phyloP scores from a whole-genome alignment of 352 stramenopile species.

The Phytophthora brassicae region DNA sequence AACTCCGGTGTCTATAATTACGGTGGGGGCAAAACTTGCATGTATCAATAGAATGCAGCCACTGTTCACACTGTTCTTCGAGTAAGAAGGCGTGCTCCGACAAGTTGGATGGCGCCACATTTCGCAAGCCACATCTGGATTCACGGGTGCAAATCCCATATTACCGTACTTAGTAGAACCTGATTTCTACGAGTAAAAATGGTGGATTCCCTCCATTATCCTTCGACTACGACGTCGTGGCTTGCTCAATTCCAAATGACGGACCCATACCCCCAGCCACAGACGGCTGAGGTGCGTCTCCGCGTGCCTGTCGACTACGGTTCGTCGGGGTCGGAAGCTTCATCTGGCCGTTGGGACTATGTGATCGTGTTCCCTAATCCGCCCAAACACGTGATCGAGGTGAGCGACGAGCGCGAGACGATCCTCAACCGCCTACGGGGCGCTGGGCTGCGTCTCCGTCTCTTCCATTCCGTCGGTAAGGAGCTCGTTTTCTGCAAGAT shows the following conservation, averaged over 20 bases:
- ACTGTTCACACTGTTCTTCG: no score
- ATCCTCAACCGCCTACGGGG: conserved; percentile 75
- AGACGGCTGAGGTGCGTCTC: conserved; percentile 37
- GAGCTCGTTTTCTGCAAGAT: conserved; percentile 86
- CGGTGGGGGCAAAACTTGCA: no score
- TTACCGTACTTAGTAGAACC: no score
- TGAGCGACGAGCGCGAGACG: conserved; percentile 66
- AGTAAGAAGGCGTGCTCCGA: no score
- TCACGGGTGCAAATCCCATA: no score
- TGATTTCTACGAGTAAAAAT: background rate
- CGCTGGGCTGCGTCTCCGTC: conserved; percentile 63
- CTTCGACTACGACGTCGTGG: background rate
- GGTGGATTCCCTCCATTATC: background rate
- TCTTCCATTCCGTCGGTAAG: conserved; percentile 71
- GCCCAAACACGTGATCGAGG: conserved; percentile 57
- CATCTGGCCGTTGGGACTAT: conserved; percentile 73
- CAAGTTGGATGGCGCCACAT: no score
- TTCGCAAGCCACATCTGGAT: background rate
- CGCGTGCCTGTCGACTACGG: conserved; percentile 51
- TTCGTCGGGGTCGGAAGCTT: conserved; percentile 37
- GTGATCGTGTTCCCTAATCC: conserved; percentile 85
- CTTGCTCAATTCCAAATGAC: conserved; percentile 22
- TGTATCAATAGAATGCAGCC: no score
- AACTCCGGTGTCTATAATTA: no score
- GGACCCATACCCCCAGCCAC: conserved; percentile 36